Conservation (phyloP, 495 filamentous ascomycete species). For the Penicillium canariense region DNA sequence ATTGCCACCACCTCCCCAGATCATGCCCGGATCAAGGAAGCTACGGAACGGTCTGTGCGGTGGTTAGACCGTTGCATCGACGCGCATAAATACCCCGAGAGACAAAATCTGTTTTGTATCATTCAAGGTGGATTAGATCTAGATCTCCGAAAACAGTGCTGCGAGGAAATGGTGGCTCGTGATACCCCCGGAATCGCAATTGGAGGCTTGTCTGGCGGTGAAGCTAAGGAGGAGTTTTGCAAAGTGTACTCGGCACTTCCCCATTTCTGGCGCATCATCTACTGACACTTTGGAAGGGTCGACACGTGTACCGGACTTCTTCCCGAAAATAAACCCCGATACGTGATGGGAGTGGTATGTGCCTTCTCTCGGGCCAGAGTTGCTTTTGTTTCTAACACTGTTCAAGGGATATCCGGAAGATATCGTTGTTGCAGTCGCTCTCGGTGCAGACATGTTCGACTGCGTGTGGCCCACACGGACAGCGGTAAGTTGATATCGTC, state of each 20-base stretch:
- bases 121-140: constrained; percentile 94
- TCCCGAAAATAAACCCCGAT: constrained; percentile 87
- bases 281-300: constrained; percentile 52
- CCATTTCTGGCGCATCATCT: background rate
- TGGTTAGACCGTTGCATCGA: constrained; percentile 97
- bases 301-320: constrained; percentile 80
- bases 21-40: constrained; percentile 78
- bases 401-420: constrained; percentile 86
- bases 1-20: constrained; percentile 94
- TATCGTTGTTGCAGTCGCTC: constrained; percentile 82
- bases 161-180: constrained; percentile 82
- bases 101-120: constrained; percentile 97
- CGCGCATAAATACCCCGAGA: constrained; percentile 78
- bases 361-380: background rate
- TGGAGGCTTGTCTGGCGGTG: constrained; percentile 86
- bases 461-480: constrained; percentile 98
- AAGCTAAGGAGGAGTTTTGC: constrained; percentile 65
- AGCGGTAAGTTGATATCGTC: constrained; percentile 49
- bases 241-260: constrained; percentile 47
- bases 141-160: constrained; percentile 82
- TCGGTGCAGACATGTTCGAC: constrained; percentile 99
- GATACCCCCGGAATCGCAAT: constrained; percentile 97
- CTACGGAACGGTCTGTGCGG: constrained; percentile 94
- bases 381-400: constrained; percentile 12
- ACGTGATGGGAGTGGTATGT: constrained; percentile 93